These are phyloP conservation scores for Ophiocordyceps australis DNA, from an alignment of 2,329 filamentous ascomycete species.

Conservation along the genomic window DNA sequence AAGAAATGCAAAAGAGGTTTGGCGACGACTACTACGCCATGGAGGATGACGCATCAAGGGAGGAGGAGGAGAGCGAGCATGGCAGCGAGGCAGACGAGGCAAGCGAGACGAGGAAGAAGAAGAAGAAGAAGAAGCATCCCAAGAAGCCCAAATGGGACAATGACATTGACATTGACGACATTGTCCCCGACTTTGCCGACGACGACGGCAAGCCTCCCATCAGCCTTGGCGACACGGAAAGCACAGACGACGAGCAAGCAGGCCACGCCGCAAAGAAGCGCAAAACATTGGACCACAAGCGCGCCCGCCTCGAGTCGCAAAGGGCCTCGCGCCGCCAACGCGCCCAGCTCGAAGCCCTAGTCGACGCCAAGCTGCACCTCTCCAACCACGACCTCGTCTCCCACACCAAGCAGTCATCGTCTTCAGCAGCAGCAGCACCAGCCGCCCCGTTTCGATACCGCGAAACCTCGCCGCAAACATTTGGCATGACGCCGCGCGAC, in stretches of 20 bases:
- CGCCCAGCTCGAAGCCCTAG: slow-evolving; percentile 66
- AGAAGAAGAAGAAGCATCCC: slow-evolving; percentile 22
- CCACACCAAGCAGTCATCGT: slow-evolving; percentile 11
- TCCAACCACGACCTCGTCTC: slow-evolving; percentile 42
- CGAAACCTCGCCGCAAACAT: slow-evolving; percentile 78
- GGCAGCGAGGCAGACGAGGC: too few relatives aligned
- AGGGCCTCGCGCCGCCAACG: slow-evolving; percentile 66
- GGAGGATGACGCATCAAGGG: slow-evolving; percentile 48
- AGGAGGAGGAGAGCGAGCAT: slow-evolving; percentile 34
- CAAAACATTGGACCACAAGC: slow-evolving; percentile 40
- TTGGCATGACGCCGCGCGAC: slow-evolving; percentile 76
- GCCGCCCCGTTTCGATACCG: slow-evolving; percentile 64
- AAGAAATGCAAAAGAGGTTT: slow-evolving; percentile 76
- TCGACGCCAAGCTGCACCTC: slow-evolving; percentile 66
- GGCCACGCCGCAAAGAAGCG: slow-evolving; percentile 35
- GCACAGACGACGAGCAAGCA: slow-evolving; percentile 22
- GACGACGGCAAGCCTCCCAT: slow-evolving; percentile 33
- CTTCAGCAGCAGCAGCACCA: slow-evolving; percentile 14
- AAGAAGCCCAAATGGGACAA: slow-evolving; percentile 73
- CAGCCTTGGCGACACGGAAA: slow-evolving; percentile 27
- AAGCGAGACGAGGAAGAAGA: too few relatives aligned
- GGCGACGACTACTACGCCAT: slow-evolving; percentile 81
- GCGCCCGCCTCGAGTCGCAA: slow-evolving; percentile 38
- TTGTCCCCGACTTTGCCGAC: slow-evolving; percentile 73
- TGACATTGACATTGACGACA: slow-evolving; percentile 91